phyloP scores from a whole-genome alignment of 345 rosid genomes.

The Eucalyptus pauciflora region DNA sequence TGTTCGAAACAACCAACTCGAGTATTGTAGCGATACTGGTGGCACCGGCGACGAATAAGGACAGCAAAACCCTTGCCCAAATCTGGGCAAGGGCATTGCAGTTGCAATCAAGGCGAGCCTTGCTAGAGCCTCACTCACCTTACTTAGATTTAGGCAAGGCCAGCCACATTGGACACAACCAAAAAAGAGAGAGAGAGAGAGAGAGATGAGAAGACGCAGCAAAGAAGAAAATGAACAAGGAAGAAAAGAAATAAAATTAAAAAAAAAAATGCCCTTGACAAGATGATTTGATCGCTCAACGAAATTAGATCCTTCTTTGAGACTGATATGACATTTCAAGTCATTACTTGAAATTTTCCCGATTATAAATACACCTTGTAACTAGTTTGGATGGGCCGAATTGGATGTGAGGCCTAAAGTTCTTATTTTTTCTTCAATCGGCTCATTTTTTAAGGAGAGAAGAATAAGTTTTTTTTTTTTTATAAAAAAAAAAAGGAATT shows the following conservation, averaged over 20 bases:
- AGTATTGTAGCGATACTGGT: neutral
- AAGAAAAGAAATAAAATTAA: neutral
- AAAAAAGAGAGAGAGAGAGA: accelerated
- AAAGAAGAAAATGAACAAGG: neutral
- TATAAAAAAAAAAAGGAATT: too few species aligned
- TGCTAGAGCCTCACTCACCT: neutral
- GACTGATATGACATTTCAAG: accelerated
- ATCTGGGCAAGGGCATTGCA: neutral
- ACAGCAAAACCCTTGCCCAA: neutral
- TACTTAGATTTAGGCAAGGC: too few species aligned
- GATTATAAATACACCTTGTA: neutral
- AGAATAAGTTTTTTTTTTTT: neutral
- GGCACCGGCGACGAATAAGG: accelerated
- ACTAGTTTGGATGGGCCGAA: neutral
- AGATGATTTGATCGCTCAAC: neutral
- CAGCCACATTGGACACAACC: too few species aligned
- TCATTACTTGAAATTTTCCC: too few species aligned
- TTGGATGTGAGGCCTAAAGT: neutral
- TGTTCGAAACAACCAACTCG: neutral
- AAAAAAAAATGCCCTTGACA: neutral
- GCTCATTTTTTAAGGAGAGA: neutral
- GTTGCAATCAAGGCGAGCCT: neutral
- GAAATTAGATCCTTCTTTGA: too few species aligned
- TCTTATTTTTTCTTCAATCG: neutral
- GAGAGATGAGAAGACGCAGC: neutral